These are phyloP conservation scores for Omphalotus guepiniiformis DNA, from an alignment of 768 basidiomycete species.

Conservation along the genomic window DNA sequence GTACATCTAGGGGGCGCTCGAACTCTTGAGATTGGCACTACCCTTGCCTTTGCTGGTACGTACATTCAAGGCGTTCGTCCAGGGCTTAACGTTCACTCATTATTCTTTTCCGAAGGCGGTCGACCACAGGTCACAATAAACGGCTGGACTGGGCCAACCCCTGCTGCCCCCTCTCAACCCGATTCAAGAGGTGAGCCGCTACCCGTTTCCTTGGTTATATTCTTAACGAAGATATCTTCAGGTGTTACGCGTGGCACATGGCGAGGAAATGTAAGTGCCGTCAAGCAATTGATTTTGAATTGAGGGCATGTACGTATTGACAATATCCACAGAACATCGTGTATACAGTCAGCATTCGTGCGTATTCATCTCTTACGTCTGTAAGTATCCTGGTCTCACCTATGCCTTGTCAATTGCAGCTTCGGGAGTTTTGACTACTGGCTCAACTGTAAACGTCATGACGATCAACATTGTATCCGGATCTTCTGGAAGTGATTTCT, in stretches of 20 bases:
- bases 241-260: conserved; percentile 34
- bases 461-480: conserved; percentile 32
- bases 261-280: conserved; percentile 29
- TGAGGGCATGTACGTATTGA: neutral
- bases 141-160: conserved; percentile 26
- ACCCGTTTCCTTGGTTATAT: too few species aligned
- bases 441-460: conserved; percentile 21
- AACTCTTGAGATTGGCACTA: conserved; percentile 32
- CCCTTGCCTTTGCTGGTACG: conserved; percentile 31
- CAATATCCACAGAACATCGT: conserved; percentile 23
- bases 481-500: conserved; percentile 26
- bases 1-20: conserved; percentile 22
- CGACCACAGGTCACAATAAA: conserved; percentile 30
- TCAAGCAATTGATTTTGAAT: neutral
- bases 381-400: neutral
- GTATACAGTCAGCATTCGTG: conserved; percentile 32
- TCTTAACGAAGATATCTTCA: too few species aligned
- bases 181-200: conserved; percentile 25
- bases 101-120: conserved; percentile 18
- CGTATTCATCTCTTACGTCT: conserved; percentile 10
- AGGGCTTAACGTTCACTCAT: neutral
- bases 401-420: conserved; percentile 15
- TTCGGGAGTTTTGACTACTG: conserved; percentile 25
- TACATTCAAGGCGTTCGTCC: neutral
- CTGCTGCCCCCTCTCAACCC: conserved; percentile 27